Base-by-base conservation (phyloP, 176 grass and related monocot species). In the Rhynchospora pubera region DNA sequence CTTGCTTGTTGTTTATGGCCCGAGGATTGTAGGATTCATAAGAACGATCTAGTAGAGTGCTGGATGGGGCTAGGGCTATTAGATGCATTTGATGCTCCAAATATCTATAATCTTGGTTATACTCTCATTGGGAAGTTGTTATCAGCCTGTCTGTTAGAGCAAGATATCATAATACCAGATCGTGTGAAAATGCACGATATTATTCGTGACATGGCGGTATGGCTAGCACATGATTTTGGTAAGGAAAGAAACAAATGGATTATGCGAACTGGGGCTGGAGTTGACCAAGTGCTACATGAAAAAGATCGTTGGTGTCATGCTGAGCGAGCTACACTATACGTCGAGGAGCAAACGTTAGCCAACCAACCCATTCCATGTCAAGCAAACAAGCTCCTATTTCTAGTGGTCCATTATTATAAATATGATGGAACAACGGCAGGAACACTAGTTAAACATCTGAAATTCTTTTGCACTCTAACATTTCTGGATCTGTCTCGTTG, bases 1-100 rank as follows among this genome's bases (percentile, higher is more conserved):
- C 57, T 85, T 52, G 60, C 48, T 57, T 77, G 76, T 64, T 65
- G 78, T 19, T 48, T 89, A 9, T 85, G 57, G 26, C 83, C 87
- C 0, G 46, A 82, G 60, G 68, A n/a, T n/a, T n/a, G n/a, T n/a
- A n/a, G n/a, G n/a, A n/a, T n/a, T n/a, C n/a, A n/a, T n/a, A n/a
- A n/a, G n/a, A n/a, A n/a, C n/a, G n/a, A n/a, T n/a, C n/a, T n/a
- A n/a, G 85, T 82, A 2, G 60, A 77, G 6, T 81, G 65, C 8
- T 88, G 74, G 77, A n/a, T 85, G 45, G 87, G 83, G 14, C 53
- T 85, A n/a, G 83, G 67, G 6, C n/a, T 85, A 13, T 43, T 88
- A 7, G 24, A 81, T 2, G 23, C 56, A 16, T 50, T 22, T 2
- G 4, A 13, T 55, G 0, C 39, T 9, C 50, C 5, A 60, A 84